Evolutionary conservation across 768 basidiomycete species (phyloP), one percentile per base, ranked within the genome.

Genomic region (Guyanaporus albipodus): DNA sequence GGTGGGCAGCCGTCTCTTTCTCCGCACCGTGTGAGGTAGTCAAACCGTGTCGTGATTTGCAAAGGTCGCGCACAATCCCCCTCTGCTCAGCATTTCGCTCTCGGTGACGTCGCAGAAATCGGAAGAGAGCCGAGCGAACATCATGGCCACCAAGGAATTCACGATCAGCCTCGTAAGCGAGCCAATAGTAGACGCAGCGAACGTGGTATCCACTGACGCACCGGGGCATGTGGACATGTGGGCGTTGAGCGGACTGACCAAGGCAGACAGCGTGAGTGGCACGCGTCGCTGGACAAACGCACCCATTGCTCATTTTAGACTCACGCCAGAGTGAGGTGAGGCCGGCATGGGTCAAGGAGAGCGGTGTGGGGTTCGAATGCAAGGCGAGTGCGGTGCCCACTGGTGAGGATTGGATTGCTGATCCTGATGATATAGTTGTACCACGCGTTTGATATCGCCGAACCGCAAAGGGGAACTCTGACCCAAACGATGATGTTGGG

Each of bases 101-200:
- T 69, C 70, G 21, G 56, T 74, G 36, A 70, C 70, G 18, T 67
- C 65, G 32, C 68, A 67, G 22, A 64, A 68, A 28, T 70, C 73
- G 31, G 79, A 82, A 59, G 83, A 88, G 58, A 83, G 82, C 15
- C 72, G 78, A 39, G 71, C 74, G 48, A 89, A 89, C 51, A 83
- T 87, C 51, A 63, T 76, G 39, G 67, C 70, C 0, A 83, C 78
- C 14, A 81, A 79, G 50, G 73, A 85, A 58, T 91, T 90, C 63
- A 81, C 80, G 8, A 77, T 83, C 40, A 85, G 79, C 56, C 79
- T 85, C 42, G 79, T 91, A 54, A 85, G 81, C 45, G 83, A 88
- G 61, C 66, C 78, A 0, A 78, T 82, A 53, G 65, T 73, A 39
- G 77, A 82, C 55, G 75, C 77, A 3, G 79, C 78, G 8, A 83